Evolutionary conservation across 306 rosid species (phyloP), one percentile per base, ranked within the genome.

Genomic region (Castanopsis chinensis): DNA sequence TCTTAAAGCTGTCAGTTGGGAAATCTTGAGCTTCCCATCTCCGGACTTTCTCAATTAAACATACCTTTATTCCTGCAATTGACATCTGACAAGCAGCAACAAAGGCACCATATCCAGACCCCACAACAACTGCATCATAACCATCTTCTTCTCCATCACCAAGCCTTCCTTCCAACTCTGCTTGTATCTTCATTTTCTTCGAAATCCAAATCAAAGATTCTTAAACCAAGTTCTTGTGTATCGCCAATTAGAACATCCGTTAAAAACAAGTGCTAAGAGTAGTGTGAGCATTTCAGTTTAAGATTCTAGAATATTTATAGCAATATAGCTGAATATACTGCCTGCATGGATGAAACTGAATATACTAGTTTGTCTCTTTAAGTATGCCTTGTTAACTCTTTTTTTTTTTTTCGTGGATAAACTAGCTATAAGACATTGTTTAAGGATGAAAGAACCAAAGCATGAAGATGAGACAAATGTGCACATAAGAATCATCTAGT

Each of bases 21-120:
- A 85, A 78, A 78, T 81, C 83, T 74, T 69, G 79, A 53, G 85
- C 65, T 77, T 85, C 85, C 85, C 80, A 78, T 71, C 69, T 85
- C 30, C 67, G 21, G 54, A 86, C 83, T 76, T 78, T 79, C 61
- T 81, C 84, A 51, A 79, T 59, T 58, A 81, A 68, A 74, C 88
- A 81, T 1, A 74, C 80, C 53, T 59, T 77, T 74, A 75, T 33
- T 7, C 85, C 81, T 56, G 83, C 86, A 83, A 75, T 67, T 69
- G 86, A 76, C 82, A 82, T 76, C 58, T 73, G 58, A 76, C 88
- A 82, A 75, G 84, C 79, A 49, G 83, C 83, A 33, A 85, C 83
- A 65, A 82, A 79, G 59, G 82, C 86, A 2, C 83, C 84, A 67
- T 82, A 82, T 51, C 86, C 81, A 78, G 86, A 85, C 52, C 81